A percentile compares a stretch with the other conserved stretches of the same genome.
Conservation (phyloP, 2,329 filamentous ascomycete species). For the Coniochaeta sp. region DNA sequence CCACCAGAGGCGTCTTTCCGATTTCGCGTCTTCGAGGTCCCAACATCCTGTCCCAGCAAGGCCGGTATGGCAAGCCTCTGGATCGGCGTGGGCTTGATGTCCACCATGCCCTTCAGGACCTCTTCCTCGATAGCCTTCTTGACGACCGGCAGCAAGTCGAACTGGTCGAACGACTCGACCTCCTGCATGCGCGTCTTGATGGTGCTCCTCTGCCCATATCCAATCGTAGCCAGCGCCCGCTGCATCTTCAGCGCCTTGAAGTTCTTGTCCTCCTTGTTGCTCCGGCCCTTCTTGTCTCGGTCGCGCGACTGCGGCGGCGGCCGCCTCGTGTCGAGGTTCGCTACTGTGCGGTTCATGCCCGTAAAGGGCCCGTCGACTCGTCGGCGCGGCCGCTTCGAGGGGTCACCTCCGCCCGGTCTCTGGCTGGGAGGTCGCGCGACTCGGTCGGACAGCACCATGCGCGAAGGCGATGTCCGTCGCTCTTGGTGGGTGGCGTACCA, state of each 20-base stretch:
- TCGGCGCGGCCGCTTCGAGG: slow-evolving; percentile 27
- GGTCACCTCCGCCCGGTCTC: slow-evolving; percentile 12
- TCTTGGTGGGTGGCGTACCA: slow-evolving; percentile 25
- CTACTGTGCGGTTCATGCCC: slow-evolving; percentile 48
- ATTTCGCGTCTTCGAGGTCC: slow-evolving; percentile 20
- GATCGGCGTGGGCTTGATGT: slow-evolving; percentile 78
- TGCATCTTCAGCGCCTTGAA: slow-evolving; percentile 95
- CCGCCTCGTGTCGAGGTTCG: slow-evolving; percentile 23
- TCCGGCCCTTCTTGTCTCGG: slow-evolving; percentile 16
- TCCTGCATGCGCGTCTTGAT: slow-evolving; percentile 52
- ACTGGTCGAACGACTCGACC: slow-evolving; percentile 73
- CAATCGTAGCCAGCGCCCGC: slow-evolving; percentile 64
- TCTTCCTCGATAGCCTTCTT: slow-evolving; percentile 66
- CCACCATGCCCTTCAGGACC: slow-evolving; percentile 65
- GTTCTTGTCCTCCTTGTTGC: slow-evolving; percentile 38
- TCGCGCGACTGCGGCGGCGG: slow-evolving; percentile 9
- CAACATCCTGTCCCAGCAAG: slow-evolving; percentile 53
- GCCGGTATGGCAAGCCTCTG: slow-evolving; percentile 84
- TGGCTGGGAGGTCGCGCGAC: slow-evolving; percentile 35
- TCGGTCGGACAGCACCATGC: slow-evolving; percentile 51
- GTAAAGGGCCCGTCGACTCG: slow-evolving; percentile 42
- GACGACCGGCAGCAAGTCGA: slow-evolving; percentile 66
- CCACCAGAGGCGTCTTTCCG: slow-evolving; percentile 16
- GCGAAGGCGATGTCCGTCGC: slow-evolving; percentile 36
- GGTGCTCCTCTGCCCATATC: slow-evolving; percentile 58